Evolutionary conservation across 2,329 filamentous ascomycete genomes (phyloP).

Genomic region (Byssoonygena ceratinophila): DNA sequence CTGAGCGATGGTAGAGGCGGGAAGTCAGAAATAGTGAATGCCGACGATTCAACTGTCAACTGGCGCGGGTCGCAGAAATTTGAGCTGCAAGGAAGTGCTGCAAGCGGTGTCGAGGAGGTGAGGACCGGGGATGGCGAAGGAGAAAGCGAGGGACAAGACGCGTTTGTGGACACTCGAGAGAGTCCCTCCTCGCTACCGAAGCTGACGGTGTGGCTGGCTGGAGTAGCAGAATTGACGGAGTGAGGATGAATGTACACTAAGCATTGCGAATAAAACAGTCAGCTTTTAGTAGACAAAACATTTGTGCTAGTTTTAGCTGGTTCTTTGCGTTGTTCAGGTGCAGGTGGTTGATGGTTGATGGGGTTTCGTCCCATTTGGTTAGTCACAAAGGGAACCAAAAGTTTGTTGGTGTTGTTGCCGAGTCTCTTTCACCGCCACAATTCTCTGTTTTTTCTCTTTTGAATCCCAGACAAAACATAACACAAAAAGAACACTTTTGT

Average conservation of each 20-base stretch:
- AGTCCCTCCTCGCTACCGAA: conserved; percentile 39
- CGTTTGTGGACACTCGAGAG: conserved; percentile 49
- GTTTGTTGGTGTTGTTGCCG: background rate
- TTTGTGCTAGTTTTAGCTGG: background rate
- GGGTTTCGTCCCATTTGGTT: background rate
- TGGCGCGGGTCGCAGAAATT: conserved; percentile 89
- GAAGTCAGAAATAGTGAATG: conserved; percentile 47
- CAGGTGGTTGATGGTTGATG: too few relatives aligned
- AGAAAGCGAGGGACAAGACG: conserved; percentile 68
- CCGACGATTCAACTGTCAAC: conserved; percentile 56
- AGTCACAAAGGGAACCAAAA: background rate
- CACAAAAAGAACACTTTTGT: background rate
- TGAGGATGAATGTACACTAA: conserved; percentile 57
- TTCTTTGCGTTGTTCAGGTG: background rate
- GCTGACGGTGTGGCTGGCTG: conserved; percentile 27
- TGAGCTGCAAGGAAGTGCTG: conserved; percentile 56
- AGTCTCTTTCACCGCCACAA: too few relatives aligned
- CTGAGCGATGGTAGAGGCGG: conserved; percentile 49
- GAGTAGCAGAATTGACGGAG: conserved; percentile 45
- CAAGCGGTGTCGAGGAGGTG: conserved; percentile 50
- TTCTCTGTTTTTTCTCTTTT: background rate
- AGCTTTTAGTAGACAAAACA: background rate
- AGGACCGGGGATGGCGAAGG: conserved; percentile 76
- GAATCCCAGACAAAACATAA: background rate
- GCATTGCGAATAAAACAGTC: conserved; percentile 13